phyloP scores from a whole-genome alignment of 371 early-diverging fungal species.

The Umbelopsis sp. region DNA sequence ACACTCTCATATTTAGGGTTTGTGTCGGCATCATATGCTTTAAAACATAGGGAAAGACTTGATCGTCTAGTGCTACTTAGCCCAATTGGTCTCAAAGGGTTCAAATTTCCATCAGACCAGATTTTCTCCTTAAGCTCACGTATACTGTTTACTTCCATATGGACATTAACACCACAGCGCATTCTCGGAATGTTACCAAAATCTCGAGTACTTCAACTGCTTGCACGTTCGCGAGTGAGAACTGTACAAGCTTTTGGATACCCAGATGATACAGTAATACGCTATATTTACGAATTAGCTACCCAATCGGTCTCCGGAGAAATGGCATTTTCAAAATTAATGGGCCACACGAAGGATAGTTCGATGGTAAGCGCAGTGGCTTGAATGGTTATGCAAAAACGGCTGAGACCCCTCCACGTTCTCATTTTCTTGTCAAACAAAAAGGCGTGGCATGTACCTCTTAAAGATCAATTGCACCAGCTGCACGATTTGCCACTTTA shows the following conservation, averaged over 20 bases:
- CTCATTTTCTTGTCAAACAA: background rate
- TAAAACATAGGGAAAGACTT: slow-evolving; percentile 21
- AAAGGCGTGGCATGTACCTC: slow-evolving; percentile 24
- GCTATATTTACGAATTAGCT: slow-evolving; percentile 22
- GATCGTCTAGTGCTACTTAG: slow-evolving; percentile 23
- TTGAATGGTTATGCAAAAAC: background rate
- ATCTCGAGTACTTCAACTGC: slow-evolving; percentile 6
- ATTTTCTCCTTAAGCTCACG: slow-evolving; percentile 2
- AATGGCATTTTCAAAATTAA: slow-evolving; percentile 22
- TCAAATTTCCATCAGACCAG: background rate
- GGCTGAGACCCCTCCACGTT: background rate
- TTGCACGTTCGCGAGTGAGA: background rate
- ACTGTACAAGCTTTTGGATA: slow-evolving; percentile 17
- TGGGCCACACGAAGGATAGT: slow-evolving; percentile 17
- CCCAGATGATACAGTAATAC: slow-evolving; percentile 14
- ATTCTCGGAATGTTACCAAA: slow-evolving; percentile 22
- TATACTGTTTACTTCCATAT: slow-evolving; percentile 18
- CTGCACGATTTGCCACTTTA: slow-evolving; percentile 18
- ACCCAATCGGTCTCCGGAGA: slow-evolving; percentile 26
- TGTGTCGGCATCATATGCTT: slow-evolving; percentile 25
- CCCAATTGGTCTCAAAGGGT: slow-evolving; percentile 26
- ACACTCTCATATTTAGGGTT: slow-evolving; percentile 7
- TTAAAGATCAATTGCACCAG: slow-evolving; percentile 20
- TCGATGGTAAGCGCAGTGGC: background rate
- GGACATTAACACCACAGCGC: slow-evolving; percentile 28